Evolutionary conservation across 768 basidiomycete species (phyloP).

Genomic region (Kwoniella botswanensis): DNA sequence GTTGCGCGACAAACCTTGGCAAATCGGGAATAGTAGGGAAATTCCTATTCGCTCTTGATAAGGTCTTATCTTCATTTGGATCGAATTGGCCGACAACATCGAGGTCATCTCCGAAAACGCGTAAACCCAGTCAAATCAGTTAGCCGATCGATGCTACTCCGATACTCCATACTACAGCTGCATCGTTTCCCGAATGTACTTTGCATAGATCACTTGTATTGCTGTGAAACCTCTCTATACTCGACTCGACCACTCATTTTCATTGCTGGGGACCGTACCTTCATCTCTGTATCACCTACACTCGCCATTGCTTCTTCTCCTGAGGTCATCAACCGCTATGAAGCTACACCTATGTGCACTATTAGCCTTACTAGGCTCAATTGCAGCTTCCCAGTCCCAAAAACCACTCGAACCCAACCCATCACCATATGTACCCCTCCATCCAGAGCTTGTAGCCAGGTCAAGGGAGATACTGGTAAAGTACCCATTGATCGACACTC

Average conservation of each 20-base stretch:
- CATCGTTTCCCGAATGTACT: too few species aligned
- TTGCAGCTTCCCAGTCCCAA: background rate
- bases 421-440: constrained; percentile 9
- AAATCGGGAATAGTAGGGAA: background rate
- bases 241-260: too few species aligned
- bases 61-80: background rate
- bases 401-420: background rate
- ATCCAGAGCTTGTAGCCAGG: constrained; percentile 11
- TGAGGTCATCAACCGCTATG: background rate
- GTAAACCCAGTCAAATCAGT: background rate
- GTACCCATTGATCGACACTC: constrained; percentile 25
- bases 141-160: background rate
- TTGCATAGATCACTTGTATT: too few species aligned
- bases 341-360: background rate
- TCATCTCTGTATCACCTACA: too few species aligned
- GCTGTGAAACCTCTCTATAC: too few species aligned
- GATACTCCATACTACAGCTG: too few species aligned
- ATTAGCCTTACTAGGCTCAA: background rate
- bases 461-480: constrained; percentile 12
- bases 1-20: background rate
- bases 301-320: too few species aligned
- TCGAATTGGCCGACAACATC: background rate
- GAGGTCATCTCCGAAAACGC: background rate
- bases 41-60: background rate
- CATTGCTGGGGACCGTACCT: too few species aligned